phyloP scores from a whole-genome alignment of 495 filamentous ascomycete genomes.

The Aspergillus diversus region DNA sequence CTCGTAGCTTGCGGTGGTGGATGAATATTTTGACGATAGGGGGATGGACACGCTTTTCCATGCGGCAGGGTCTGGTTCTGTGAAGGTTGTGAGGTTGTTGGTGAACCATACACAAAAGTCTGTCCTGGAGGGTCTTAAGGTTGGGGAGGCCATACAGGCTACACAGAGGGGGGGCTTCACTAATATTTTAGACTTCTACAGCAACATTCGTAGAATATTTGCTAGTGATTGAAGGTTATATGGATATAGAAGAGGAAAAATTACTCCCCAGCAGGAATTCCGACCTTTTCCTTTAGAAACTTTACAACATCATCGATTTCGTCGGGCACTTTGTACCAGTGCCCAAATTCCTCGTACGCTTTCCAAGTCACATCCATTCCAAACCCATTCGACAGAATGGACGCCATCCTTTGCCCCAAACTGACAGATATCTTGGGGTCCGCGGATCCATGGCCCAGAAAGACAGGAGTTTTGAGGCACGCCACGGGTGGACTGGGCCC shows the following conservation, averaged over 20 bases:
- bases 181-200: too few species aligned
- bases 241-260: not conserved
- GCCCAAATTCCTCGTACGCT: slow-evolving; percentile 56
- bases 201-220: too few species aligned
- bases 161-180: too few species aligned
- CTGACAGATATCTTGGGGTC: slow-evolving; percentile 54
- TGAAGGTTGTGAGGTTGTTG: too few species aligned
- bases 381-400: slow-evolving; percentile 38
- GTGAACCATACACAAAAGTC: too few species aligned
- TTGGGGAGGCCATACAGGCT: too few species aligned
- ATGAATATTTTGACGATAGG: too few species aligned
- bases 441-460: slow-evolving; percentile 57
- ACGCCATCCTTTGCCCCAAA: slow-evolving; percentile 46
- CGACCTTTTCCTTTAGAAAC: slow-evolving; percentile 36
- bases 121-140: too few species aligned
- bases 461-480: slow-evolving; percentile 42
- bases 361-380: slow-evolving; percentile 51
- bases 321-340: slow-evolving; percentile 57
- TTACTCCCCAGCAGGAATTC: not conserved
- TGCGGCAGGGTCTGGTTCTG: too few species aligned
- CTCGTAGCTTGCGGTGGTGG: too few species aligned
- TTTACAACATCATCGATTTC: slow-evolving; percentile 54
- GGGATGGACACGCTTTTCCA: too few species aligned
- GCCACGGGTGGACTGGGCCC: slow-evolving; percentile 10
- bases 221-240: not conserved